Evolutionary conservation across 1,284 basidiomycete species (phyloP), one percentile per base, ranked within the genome.

Genomic region (Somion occarium): DNA sequence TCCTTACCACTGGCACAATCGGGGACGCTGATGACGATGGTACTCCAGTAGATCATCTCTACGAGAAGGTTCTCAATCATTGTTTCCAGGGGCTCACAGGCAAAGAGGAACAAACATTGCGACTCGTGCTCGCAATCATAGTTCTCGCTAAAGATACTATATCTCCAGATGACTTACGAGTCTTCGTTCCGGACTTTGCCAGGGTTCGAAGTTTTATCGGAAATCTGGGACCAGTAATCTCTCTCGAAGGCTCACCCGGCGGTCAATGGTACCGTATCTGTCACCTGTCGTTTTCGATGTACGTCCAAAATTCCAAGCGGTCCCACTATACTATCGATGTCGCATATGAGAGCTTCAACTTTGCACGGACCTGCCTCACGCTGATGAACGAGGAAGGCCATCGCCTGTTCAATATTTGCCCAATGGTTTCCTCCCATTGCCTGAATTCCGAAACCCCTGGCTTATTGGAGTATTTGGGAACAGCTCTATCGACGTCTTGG

Each of bases 331-430:
- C n/a, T n/a, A n/a, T 39, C 38, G 3, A 15, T 39, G n/a, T 5
- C 4, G 38, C n/a, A 15, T 39, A 5, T 20, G n/a, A 39, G n/a
- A 39, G 38, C 13, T 15, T 20, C 38, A 20, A 5, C 20, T 18
- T 39, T 4, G 3, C 20, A 15, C n/a, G n/a, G 13, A 20, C 13
- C 13, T 39, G 38, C 20, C 38, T 39, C 13, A 20, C 5, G 4
- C 38, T 39, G 13, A 15, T 39, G n/a, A 39, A 39, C 13, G 20
- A 39, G 4, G 20, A 39, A 15, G 4, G 5, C 38, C 5, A 63
- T 12, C 68, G 77, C 20, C 53, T 62, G 26, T 72, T 69, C 54
- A 70, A 68, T 50, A 67, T 73, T 5, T 66, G 63, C 44, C 34
- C 55, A 5, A 47, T 69, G 3, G 46, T 60, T 30, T 61, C 62